Percentiles rank a stretch among this genome's conserved stretches.
These are phyloP conservation scores for Aspergillus funiculosus DNA, from an alignment of 495 filamentous ascomycete species.

Conservation along the genomic window DNA sequence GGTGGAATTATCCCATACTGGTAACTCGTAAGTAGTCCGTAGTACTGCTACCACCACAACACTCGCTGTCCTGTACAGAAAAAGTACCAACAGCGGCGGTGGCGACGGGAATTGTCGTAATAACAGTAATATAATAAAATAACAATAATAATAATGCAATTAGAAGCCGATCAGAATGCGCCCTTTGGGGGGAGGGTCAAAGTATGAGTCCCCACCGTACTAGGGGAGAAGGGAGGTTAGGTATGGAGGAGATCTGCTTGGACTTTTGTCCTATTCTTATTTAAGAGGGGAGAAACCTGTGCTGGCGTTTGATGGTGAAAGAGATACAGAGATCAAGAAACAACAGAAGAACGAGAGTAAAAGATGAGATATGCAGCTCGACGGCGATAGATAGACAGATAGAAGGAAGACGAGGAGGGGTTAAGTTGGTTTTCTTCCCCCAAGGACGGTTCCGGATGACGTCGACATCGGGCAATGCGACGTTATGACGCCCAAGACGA, in stretches of 20 bases:
- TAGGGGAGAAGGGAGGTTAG: constrained; percentile 6
- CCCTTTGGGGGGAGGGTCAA: constrained; percentile 6
- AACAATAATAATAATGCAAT: neutral
- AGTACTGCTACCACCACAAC: constrained; percentile 2
- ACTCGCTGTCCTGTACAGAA: constrained; percentile 5
- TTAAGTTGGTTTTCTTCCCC: constrained; percentile 4
- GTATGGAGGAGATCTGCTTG: neutral
- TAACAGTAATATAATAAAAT: constrained; percentile 2
- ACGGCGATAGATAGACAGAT: neutral
- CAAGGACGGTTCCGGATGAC: constrained; percentile 24
- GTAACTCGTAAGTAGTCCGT: constrained; percentile 1
- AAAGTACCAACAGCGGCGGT: neutral
- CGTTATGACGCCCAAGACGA: constrained; percentile 21
- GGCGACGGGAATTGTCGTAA: too few species aligned
- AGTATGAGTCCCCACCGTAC: constrained; percentile 10
- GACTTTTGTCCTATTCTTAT: neutral
- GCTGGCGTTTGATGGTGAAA: too few species aligned
- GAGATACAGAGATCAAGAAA: neutral
- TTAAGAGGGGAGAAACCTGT: too few species aligned
- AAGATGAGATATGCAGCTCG: neutral
- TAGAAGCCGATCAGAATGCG: constrained; percentile 10
- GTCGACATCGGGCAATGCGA: constrained; percentile 25
- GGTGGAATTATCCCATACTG: neutral
- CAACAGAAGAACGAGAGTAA: neutral
- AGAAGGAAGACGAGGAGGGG: constrained; percentile 6